Evolutionary conservation across 148 eudicot species (phyloP).

Genomic region (Chenopodium berlandieri): DNA sequence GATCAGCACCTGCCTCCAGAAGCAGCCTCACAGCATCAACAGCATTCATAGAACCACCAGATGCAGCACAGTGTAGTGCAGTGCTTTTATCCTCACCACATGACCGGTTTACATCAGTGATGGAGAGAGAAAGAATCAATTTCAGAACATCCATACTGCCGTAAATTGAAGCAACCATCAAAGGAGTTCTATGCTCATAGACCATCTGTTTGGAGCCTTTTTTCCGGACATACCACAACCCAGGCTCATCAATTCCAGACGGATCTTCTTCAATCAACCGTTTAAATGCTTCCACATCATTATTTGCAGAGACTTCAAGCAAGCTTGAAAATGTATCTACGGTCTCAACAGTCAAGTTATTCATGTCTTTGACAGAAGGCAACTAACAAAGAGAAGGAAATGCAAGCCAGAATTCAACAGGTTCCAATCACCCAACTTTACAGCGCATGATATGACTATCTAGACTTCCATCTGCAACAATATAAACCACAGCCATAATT

Average conservation of each 20-base stretch:
- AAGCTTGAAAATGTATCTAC: constrained; percentile 49
- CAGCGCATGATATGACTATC: constrained; percentile 11
- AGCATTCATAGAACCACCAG: constrained; percentile 64
- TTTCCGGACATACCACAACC: constrained; percentile 66
- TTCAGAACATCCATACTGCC: constrained; percentile 64
- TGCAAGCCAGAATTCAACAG: background rate
- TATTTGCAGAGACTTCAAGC: constrained; percentile 75
- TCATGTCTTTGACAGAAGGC: constrained; percentile 29
- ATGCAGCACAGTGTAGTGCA: constrained; percentile 82
- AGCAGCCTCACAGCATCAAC: constrained; percentile 57
- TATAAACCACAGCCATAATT: background rate
- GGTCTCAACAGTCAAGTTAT: constrained; percentile 50
- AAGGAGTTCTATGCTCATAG: constrained; percentile 60
- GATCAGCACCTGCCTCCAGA: constrained; percentile 64
- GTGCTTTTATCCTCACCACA: constrained; percentile 59
- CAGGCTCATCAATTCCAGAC: constrained; percentile 48
- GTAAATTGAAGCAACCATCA: constrained; percentile 76
- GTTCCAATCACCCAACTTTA: constrained; percentile 12
- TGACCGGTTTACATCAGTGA: constrained; percentile 50
- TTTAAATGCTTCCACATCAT: constrained; percentile 59
- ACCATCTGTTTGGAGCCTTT: constrained; percentile 68
- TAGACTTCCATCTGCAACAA: constrained; percentile 17
- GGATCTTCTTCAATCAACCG: constrained; percentile 38
- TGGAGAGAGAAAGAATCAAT: constrained; percentile 50
- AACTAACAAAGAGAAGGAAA: background rate